Conservation (phyloP, 352 stramenopile genomes). For the Phytophthora quininea region DNA sequence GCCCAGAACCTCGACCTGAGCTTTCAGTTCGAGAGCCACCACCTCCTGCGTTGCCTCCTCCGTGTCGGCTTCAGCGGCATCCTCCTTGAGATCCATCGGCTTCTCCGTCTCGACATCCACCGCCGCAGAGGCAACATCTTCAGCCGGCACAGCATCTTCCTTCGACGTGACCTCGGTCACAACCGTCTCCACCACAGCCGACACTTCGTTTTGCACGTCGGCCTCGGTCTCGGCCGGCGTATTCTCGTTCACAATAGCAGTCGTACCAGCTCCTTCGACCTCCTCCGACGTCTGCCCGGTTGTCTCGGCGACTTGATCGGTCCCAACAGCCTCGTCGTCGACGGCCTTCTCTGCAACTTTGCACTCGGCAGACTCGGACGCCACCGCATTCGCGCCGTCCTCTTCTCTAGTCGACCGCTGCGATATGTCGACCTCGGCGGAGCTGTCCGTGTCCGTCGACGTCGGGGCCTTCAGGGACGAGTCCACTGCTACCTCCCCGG, state of each 20-base stretch:
- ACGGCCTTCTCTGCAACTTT: constrained; percentile 1
- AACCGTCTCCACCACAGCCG: neutral
- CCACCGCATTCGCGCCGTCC: no score
- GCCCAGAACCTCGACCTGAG: no score
- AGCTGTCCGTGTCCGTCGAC: constrained; percentile 21
- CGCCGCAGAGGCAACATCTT: neutral
- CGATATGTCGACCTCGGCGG: neutral
- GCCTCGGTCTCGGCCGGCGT: neutral
- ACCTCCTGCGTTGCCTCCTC: neutral
- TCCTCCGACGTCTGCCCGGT: neutral
- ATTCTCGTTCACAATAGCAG: neutral
- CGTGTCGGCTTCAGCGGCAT: neutral
- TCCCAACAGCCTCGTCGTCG: neutral
- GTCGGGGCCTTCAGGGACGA: constrained; percentile 5
- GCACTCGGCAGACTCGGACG: no score
- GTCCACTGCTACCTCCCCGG: neutral
- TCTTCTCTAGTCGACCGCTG: constrained; percentile 4
- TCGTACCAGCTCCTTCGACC: neutral
- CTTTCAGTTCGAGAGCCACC: no score
- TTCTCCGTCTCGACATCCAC: neutral
- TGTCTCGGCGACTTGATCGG: neutral
- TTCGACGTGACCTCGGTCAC: neutral
- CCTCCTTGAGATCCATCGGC: neutral
- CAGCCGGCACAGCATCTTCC: neutral
- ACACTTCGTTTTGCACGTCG: neutral